Base-by-base conservation (phyloP, 768 basidiomycete species). In the Suillus bovinus region DNA sequence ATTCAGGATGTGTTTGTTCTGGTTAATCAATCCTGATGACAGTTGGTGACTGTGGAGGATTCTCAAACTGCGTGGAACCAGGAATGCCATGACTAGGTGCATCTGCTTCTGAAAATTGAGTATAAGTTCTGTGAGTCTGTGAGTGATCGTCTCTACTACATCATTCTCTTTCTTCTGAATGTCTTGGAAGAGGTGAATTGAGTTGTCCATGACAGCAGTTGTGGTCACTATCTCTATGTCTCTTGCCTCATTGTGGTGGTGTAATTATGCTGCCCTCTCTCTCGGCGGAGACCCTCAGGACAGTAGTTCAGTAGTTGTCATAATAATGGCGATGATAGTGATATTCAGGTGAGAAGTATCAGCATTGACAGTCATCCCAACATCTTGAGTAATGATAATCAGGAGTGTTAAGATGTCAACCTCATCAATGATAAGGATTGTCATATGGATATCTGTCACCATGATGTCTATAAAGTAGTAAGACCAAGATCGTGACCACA, bases 21-120 rank as follows among this genome's bases (percentile, higher is more conserved):
- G 46, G 41, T 11, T 64, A 38, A 17, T 67, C 72, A 39, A 74
- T 41, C 60, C 71, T 70, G 27, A 74, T 75, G 31, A 74, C 69
- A 10, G 73, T 74, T 24, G 73, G 73, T 27, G 73, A 73, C 33
- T 50, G 56, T 9, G 65, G 59, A 38, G 66, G 61, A 9, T 65
- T 63, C 8, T 22, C n/a, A 31, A 50, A 69, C 36, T 36, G 60
- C 4, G 63, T 58, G 24, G 66, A 64, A 56, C 3, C n/a, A 27
- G 54, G 24, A 24, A 56, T 20, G 11, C 33, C 14, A 22, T 56
- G 36, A 38, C 13, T 38, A 38, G 24, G 46, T 33, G 20, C 20
- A 38, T 38, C 36, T 14, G 46, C 64, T 17, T 70, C 70, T 22
- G 38, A 36, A 34, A 59, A 57, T 14, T 33, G 33, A 50, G 58